Evolutionary conservation across 768 basidiomycete species (phyloP).

Genomic region (Hirschioporus abietinus): DNA sequence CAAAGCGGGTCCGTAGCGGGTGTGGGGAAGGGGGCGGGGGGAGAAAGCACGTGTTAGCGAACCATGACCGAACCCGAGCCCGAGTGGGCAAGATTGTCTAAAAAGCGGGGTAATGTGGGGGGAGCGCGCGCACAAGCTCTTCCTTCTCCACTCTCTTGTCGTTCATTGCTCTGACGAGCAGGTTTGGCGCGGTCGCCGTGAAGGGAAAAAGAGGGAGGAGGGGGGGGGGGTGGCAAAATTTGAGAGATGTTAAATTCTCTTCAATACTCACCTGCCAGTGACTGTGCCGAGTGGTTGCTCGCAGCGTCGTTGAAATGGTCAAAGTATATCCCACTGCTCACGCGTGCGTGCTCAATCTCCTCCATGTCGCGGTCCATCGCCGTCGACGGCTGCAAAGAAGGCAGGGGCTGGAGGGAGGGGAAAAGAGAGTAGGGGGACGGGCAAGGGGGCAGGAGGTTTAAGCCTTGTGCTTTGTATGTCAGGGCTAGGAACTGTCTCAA

Average conservation of each 20-base stretch:
- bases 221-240: background rate
- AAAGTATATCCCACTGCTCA: slow-evolving; percentile 31
- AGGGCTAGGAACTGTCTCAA: slow-evolving; percentile 11
- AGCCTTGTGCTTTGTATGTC: slow-evolving; percentile 27
- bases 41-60: background rate
- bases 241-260: background rate
- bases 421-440: slow-evolving; percentile 54
- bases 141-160: background rate
- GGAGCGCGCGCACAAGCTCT: background rate
- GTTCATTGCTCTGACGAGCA: background rate
- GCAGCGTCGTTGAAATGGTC: slow-evolving; percentile 14
- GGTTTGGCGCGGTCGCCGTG: background rate
- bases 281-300: slow-evolving; percentile 7
- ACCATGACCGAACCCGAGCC: slow-evolving; percentile 4
- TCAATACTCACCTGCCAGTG: slow-evolving; percentile 17
- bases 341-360: slow-evolving; percentile 29
- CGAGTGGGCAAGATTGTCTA: slow-evolving; percentile 8
- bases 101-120: background rate
- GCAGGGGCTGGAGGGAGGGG: slow-evolving; percentile 44
- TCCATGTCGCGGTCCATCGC: slow-evolving; percentile 45
- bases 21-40: background rate
- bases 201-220: background rate
- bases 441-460: slow-evolving; percentile 59
- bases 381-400: slow-evolving; percentile 41
- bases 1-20: background rate